Evolutionary conservation across 306 rosid species (phyloP).

Genomic region (Cucumis sativus): Cucumber_9930_V3 NC_026657.2:12492501-12493000

Average conservation of each 20-base stretch:
- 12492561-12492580: slow-evolving; percentile 47
- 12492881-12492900: slow-evolving; percentile 73
- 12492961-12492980: not conserved
- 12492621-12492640: slow-evolving; percentile 28
- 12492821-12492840: slow-evolving; percentile 36
- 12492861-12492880: slow-evolving; percentile 55
- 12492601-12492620: slow-evolving; percentile 47
- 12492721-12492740: slow-evolving; percentile 47
- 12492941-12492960: not conserved
- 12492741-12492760: slow-evolving; percentile 63
- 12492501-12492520: slow-evolving; percentile 44
- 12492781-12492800: slow-evolving; percentile 49
- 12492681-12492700: slow-evolving; percentile 43
- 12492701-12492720: slow-evolving; percentile 25
- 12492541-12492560: slow-evolving; percentile 40
- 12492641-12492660: slow-evolving; percentile 26
- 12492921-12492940: slow-evolving; percentile 43
- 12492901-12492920: slow-evolving; percentile 52
- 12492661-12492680: slow-evolving; percentile 36
- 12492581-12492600: slow-evolving; percentile 59
- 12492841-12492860: slow-evolving; percentile 53
- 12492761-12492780: slow-evolving; percentile 75
- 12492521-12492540: slow-evolving; percentile 56
- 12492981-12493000: not conserved
- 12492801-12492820: slow-evolving; percentile 43